A percentile compares a stretch with the other conserved stretches of the same genome.
These are phyloP conservation scores for Eucalyptus curtisii DNA, from an alignment of 345 rosid species.

Conservation along the genomic window DNA sequence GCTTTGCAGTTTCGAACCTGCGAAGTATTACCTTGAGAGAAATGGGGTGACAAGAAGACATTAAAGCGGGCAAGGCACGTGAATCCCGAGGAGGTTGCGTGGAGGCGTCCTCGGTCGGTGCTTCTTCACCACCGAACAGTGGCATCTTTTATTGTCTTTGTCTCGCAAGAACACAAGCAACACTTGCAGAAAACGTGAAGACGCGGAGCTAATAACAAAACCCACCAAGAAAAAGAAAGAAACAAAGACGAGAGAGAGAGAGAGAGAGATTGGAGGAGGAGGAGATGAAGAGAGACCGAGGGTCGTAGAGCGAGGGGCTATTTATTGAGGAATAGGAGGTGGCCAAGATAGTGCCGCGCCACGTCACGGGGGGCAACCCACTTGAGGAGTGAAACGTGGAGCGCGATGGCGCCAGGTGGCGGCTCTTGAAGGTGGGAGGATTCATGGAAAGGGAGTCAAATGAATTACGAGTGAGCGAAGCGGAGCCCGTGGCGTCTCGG, in stretches of 20 bases:
- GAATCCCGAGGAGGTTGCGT: slow-evolving; percentile 19
- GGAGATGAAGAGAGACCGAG: not conserved
- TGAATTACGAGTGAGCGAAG: not conserved
- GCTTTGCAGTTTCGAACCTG: not conserved
- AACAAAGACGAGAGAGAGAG: not conserved
- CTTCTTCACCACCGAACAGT: not conserved
- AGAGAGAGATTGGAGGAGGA: not conserved
- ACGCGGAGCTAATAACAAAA: not conserved
- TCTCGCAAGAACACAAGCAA: not conserved
- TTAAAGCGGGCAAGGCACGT: slow-evolving; percentile 28
- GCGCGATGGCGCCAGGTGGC: not conserved
- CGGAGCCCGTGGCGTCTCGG: not conserved
- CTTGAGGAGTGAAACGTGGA: not conserved
- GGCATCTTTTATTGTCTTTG: not conserved
- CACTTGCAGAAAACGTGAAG: not conserved
- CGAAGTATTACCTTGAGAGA: slow-evolving; percentile 52
- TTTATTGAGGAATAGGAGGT: not conserved
- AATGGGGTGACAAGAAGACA: slow-evolving; percentile 59
- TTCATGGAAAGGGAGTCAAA: not conserved
- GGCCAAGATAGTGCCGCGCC: not conserved
- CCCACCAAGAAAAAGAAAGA: not conserved
- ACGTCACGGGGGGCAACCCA: not conserved
- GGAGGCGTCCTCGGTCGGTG: not conserved
- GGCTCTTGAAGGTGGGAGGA: not conserved
- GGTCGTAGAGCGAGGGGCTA: not conserved